phyloP scores from a whole-genome alignment of 768 basidiomycete species.

The Collybiopsis confluens region DNA sequence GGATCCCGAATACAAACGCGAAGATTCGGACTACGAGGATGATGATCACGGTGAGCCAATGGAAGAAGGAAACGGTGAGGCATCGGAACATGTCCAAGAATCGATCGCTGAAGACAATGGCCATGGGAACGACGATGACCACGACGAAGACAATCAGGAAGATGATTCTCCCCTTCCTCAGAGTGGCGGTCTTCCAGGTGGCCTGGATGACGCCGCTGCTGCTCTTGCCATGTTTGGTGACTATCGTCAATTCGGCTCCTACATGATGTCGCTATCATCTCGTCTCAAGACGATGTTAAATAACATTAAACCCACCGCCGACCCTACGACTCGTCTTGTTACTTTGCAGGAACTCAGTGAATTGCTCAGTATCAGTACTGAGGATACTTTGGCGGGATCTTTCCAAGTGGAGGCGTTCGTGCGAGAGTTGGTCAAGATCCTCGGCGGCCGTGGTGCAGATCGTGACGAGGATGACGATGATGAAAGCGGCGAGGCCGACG shows the following conservation, averaged over 20 bases:
- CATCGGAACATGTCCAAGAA: slow-evolving; percentile 39
- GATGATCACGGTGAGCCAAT: slow-evolving; percentile 41
- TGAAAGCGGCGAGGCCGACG: slow-evolving; percentile 46
- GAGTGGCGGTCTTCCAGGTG: slow-evolving; percentile 37
- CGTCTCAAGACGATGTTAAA: slow-evolving; percentile 88
- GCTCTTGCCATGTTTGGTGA: slow-evolving; percentile 83
- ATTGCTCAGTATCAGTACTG: slow-evolving; percentile 91
- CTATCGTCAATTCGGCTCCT: slow-evolving; percentile 85
- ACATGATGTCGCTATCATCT: slow-evolving; percentile 84
- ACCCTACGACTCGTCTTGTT: slow-evolving; percentile 79
- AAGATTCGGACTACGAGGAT: slow-evolving; percentile 38
- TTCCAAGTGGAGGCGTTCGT: slow-evolving; percentile 93
- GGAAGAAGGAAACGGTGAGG: slow-evolving; percentile 44
- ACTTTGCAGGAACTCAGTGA: slow-evolving; percentile 95
- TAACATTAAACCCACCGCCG: slow-evolving; percentile 82
- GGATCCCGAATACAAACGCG: slow-evolving; percentile 55
- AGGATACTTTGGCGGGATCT: slow-evolving; percentile 94
- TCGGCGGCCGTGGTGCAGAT: slow-evolving; percentile 73
- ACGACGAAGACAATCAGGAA: slow-evolving; percentile 28
- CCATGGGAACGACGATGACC: slow-evolving; percentile 34
- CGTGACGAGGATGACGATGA: slow-evolving; percentile 71
- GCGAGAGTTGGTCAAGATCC: slow-evolving; percentile 85
- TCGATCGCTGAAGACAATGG: slow-evolving; percentile 47
- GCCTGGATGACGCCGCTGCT: slow-evolving; percentile 57
- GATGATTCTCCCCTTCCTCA: slow-evolving; percentile 29